Evolutionary conservation across 2,329 filamentous ascomycete species (phyloP).

Genomic region (Xylariaceae sp.): DNA sequence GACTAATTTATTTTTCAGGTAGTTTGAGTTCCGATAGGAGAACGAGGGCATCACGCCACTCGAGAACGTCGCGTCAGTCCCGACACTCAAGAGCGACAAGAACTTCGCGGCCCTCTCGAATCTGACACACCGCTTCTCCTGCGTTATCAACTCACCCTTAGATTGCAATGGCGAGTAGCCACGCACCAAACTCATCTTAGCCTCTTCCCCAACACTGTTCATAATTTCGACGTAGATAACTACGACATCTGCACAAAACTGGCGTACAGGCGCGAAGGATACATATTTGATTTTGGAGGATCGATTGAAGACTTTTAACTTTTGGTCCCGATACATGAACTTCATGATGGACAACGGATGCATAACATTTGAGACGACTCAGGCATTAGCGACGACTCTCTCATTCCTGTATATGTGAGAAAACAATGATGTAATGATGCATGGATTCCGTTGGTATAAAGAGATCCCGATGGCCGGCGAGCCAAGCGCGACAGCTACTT

Average conservation of each 20-base stretch:
- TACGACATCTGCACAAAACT: slow-evolving; percentile 15
- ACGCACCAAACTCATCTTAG: no score
- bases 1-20: slow-evolving; percentile 30
- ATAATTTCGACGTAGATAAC: slow-evolving; percentile 13
- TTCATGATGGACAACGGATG: no score
- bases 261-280: slow-evolving; percentile 19
- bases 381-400: slow-evolving; percentile 1
- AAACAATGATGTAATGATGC: slow-evolving; percentile 9
- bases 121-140: background rate
- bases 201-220: slow-evolving; percentile 9
- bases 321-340: no score
- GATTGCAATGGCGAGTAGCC: no score
- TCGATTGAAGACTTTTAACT: no score
- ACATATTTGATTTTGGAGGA: slow-evolving; percentile 4
- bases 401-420: slow-evolving; percentile 9
- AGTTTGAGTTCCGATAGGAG: slow-evolving; percentile 43
- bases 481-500: no score
- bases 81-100: slow-evolving; percentile 23
- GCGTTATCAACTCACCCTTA: no score
- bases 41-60: slow-evolving; percentile 26
- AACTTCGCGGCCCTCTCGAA: slow-evolving; percentile 16
- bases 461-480: no score
- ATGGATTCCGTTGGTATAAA: slow-evolving; percentile 1
- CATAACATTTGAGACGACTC: no score
- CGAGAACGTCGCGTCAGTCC: slow-evolving; percentile 14